Percentiles rank a stretch among this genome's conserved stretches.
These are phyloP conservation scores for Berberis thunbergii DNA, from an alignment of 164 flowering plant species.

Conservation along the genomic window DNA sequence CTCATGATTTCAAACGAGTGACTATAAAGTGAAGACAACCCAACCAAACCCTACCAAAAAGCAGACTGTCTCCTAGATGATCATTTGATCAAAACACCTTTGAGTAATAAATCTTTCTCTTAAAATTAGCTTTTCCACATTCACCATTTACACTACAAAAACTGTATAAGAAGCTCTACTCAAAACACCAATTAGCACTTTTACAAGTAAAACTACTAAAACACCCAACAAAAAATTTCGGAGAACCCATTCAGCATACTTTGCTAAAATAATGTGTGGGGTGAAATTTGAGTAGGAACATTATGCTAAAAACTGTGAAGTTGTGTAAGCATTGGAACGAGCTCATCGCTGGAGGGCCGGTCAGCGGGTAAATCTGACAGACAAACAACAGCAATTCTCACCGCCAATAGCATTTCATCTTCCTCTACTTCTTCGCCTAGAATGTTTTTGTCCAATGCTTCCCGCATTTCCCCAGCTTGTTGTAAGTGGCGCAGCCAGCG, in stretches of 20 bases:
- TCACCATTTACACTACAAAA: conserved; percentile 1
- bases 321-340: conserved; percentile 91
- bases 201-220: not conserved
- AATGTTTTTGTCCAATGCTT: conserved; percentile 68
- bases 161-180: conserved; percentile 2
- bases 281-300: not conserved
- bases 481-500: conserved; percentile 80
- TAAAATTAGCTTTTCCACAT: conserved; percentile 1
- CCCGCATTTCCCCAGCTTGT: conserved; percentile 71
- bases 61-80: conserved; percentile 3
- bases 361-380: conserved; percentile 77
- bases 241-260: not conserved
- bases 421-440: conserved; percentile 81
- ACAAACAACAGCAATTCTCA: conserved; percentile 83
- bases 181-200: not conserved
- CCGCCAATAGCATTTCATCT: conserved; percentile 98
- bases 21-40: not conserved
- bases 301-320: conserved; percentile 65
- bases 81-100: conserved; percentile 3
- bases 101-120: conserved; percentile 5
- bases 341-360: conserved; percentile 92
- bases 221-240: not conserved
- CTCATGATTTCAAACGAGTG: not conserved
- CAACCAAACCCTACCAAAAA: conserved; percentile 8
- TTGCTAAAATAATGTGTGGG: not conserved